Percentiles rank a stretch among this genome's conserved stretches.
These are phyloP conservation scores for Eragrostis nindensis DNA, from an alignment of 176 grass and related monocot genomes.

Conservation along the genomic window DNA sequence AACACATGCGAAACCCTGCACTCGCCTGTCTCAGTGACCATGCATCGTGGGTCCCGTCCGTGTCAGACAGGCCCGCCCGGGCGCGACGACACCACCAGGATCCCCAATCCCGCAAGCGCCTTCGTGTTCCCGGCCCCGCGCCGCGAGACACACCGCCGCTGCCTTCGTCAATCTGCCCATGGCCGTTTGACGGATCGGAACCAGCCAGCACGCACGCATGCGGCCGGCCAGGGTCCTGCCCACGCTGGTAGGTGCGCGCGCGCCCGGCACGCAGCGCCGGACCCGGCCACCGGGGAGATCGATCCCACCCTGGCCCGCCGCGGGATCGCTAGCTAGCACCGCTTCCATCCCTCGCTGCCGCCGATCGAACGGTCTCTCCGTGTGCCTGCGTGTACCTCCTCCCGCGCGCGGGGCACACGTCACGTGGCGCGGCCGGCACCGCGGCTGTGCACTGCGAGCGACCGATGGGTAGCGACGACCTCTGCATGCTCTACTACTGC, in stretches of 20 bases:
- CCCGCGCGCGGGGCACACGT: background rate
- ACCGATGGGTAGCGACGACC: background rate
- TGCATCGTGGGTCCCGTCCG: background rate
- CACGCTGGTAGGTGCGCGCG: too few species aligned
- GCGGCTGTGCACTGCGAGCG: background rate
- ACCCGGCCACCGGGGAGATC: too few species aligned
- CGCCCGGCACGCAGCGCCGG: too few species aligned
- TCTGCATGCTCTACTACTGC: too few species aligned
- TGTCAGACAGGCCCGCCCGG: background rate
- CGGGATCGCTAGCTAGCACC: constrained; percentile 22
- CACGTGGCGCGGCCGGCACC: background rate
- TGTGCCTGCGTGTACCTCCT: background rate
- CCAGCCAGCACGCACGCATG: background rate
- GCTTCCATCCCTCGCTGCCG: constrained; percentile 43
- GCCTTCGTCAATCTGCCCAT: constrained; percentile 2
- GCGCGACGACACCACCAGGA: background rate
- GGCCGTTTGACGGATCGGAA: background rate
- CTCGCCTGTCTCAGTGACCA: background rate
- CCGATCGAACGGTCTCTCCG: too few species aligned
- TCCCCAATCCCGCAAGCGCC: background rate
- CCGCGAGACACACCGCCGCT: constrained; percentile 19
- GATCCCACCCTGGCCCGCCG: too few species aligned
- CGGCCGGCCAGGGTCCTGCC: background rate
- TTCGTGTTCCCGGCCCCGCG: background rate
- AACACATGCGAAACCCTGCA: background rate